Evolutionary conservation across 352 stramenopile species (phyloP).

Genomic region (Peronosclerospora sorghi): DNA sequence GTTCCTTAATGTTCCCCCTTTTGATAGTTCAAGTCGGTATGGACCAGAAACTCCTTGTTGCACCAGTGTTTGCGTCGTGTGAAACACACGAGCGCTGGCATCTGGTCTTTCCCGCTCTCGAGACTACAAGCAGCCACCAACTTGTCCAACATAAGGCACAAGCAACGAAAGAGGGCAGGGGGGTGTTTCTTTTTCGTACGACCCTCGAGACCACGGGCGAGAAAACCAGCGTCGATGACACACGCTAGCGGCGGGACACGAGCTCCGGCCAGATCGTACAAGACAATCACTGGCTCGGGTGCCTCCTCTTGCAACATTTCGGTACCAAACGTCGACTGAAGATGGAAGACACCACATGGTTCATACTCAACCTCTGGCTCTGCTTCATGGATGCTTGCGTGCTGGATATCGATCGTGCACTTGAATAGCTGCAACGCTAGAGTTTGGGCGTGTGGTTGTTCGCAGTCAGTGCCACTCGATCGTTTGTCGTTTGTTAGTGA

Average conservation of each 20-base stretch:
- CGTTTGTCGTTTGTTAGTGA: conserved; percentile 7
- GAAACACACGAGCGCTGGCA: conserved; percentile 25
- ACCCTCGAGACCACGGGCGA: conserved; percentile 37
- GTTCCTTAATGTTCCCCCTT: too few relatives aligned
- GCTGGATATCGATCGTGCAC: conserved; percentile 7
- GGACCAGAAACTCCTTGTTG: conserved; percentile 43
- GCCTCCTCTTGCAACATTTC: too few relatives aligned
- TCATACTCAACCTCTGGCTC: conserved; percentile 5
- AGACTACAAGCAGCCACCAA: conserved; percentile 12
- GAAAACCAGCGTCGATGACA: conserved; percentile 35
- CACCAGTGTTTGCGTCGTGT: conserved; percentile 55
- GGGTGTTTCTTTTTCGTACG: conserved; percentile 47
- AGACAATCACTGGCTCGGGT: too few relatives aligned
- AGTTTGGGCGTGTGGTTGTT: conserved; percentile 4
- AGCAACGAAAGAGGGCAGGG: conserved; percentile 27
- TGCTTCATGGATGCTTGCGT: not conserved
- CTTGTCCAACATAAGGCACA: conserved; percentile 24
- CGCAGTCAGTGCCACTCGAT: conserved; percentile 3
- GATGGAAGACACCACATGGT: conserved; percentile 10
- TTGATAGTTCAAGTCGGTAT: conserved; percentile 28
- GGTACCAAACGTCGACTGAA: conserved; percentile 16
- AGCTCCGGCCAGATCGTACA: conserved; percentile 5
- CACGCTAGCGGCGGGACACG: conserved; percentile 19
- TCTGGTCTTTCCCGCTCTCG: not conserved
- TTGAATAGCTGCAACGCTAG: conserved; percentile 17